Evolutionary conservation across 1,139 yeast species (phyloP).

Genomic region (Starmera stellimalicola): DNA sequence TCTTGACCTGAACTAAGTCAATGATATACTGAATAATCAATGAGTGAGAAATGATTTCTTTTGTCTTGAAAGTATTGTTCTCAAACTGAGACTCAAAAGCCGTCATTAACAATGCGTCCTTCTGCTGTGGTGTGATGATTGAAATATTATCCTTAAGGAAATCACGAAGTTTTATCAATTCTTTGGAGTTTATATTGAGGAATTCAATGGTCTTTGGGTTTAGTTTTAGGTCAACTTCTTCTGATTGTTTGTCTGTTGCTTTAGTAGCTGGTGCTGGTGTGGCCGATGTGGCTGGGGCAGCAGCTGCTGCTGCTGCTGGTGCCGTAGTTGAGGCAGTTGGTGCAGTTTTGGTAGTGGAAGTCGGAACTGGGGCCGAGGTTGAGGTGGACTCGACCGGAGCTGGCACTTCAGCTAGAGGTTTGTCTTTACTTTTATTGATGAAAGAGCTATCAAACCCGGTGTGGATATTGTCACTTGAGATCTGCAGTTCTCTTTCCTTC

Average conservation of each 20-base stretch:
- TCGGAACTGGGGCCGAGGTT: constrained; percentile 4
- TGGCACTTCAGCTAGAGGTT: constrained; percentile 6
- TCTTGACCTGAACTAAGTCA: constrained; percentile 45
- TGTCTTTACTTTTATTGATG: constrained; percentile 44
- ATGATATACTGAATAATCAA: constrained; percentile 69
- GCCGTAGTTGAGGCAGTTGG: constrained; percentile 1
- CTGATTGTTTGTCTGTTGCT: constrained; percentile 6
- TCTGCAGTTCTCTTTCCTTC: constrained; percentile 64
- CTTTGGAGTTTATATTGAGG: constrained; percentile 43
- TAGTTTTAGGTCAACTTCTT: constrained; percentile 36
- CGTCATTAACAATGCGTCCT: constrained; percentile 87
- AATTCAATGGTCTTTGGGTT: constrained; percentile 60
- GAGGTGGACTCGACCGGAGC: constrained; percentile 7
- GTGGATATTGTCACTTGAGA: constrained; percentile 83
- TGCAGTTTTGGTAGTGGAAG: constrained; percentile 1
- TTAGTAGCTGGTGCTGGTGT: constrained; percentile 7
- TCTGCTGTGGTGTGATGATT: constrained; percentile 74
- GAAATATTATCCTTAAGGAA: constrained; percentile 46
- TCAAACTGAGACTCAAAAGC: constrained; percentile 80
- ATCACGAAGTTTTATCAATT: constrained; percentile 39
- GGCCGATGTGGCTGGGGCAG: constrained; percentile 12
- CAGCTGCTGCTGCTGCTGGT: constrained; percentile 6
- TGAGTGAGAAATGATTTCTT: constrained; percentile 69
- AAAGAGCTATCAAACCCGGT: constrained; percentile 91
- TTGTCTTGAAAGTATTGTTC: constrained; percentile 42